phyloP scores from a whole-genome alignment of 106 monocot genomes.

The Posidonia australis region DNA sequence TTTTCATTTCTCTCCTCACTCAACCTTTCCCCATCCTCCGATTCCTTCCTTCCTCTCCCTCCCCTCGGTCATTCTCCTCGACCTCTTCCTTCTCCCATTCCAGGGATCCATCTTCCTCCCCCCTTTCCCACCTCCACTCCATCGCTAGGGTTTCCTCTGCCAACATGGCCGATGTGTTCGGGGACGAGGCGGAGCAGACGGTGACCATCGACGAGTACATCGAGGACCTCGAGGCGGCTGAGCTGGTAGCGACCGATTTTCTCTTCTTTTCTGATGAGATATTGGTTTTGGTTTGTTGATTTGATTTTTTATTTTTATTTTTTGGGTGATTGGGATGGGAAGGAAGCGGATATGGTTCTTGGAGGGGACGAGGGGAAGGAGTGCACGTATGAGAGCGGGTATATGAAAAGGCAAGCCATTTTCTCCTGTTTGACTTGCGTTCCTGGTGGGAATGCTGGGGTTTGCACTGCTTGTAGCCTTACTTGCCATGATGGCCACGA shows the following conservation, averaged over 20 bases:
- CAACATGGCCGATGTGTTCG: constrained; percentile 59
- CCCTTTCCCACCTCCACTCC: too few species aligned
- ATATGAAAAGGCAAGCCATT: constrained; percentile 92
- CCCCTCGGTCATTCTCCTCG: too few species aligned
- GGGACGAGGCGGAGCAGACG: constrained; percentile 67
- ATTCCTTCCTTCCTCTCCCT: too few species aligned
- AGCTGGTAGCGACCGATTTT: constrained; percentile 42
- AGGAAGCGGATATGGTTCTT: constrained; percentile 95
- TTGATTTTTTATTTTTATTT: neutral
- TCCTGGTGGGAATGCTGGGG: constrained; percentile 64
- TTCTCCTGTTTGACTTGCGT: constrained; percentile 96
- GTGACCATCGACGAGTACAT: constrained; percentile 82
- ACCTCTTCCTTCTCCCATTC: too few species aligned
- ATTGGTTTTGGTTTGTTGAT: neutral
- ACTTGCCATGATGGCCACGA: constrained; percentile 95
- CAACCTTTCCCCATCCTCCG: too few species aligned
- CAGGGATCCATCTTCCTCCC: too few species aligned
- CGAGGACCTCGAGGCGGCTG: constrained; percentile 69
- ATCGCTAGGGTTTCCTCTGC: too few species aligned
- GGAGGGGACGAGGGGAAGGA: constrained; percentile 97
- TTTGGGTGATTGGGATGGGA: constrained; percentile 20
- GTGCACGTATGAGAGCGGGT: constrained; percentile 75
- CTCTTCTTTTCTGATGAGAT: neutral
- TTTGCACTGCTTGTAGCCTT: constrained; percentile 94
- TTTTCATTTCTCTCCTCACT: too few species aligned